Evolutionary conservation across 2,329 filamentous ascomycete species (phyloP).

Genomic region (Aspergillus fumigatus): DNA sequence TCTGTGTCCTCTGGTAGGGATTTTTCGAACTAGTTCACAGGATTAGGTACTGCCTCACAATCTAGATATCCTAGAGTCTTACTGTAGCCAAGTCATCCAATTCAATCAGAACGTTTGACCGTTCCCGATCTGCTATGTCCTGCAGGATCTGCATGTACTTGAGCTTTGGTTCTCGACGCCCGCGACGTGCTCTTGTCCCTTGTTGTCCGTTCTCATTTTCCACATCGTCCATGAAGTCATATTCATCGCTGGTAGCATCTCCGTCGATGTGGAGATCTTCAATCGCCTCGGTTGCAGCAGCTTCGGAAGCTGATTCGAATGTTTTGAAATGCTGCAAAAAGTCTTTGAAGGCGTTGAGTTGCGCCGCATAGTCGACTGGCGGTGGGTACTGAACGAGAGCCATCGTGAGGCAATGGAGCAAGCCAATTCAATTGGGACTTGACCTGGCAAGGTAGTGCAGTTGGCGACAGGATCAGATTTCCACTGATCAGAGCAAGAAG

Average conservation of each 20-base stretch:
- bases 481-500: slow-evolving; percentile 9
- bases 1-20: slow-evolving; percentile 63
- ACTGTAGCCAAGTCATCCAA: slow-evolving; percentile 79
- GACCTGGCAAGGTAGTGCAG: slow-evolving; percentile 12
- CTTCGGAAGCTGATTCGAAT: slow-evolving; percentile 58
- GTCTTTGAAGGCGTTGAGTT: slow-evolving; percentile 75
- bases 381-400: slow-evolving; percentile 75
- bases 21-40: slow-evolving; percentile 63
- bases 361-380: slow-evolving; percentile 80
- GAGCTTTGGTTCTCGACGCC: slow-evolving; percentile 57
- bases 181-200: slow-evolving; percentile 46
- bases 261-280: slow-evolving; percentile 82
- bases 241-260: slow-evolving; percentile 80
- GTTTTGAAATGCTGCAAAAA: slow-evolving; percentile 87
- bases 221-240: slow-evolving; percentile 86
- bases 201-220: slow-evolving; percentile 50
- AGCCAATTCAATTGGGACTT: slow-evolving; percentile 17
- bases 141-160: slow-evolving; percentile 91
- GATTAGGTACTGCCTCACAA: slow-evolving; percentile 3
- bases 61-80: slow-evolving; percentile 18
- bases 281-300: slow-evolving; percentile 72
- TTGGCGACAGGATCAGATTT: slow-evolving; percentile 7
- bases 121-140: slow-evolving; percentile 74
- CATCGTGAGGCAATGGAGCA: slow-evolving; percentile 53
- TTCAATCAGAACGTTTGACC: slow-evolving; percentile 76